Base-by-base conservation (phyloP, 805 yeast genomes). In the Helenozyma baotianmanensis region DNA sequence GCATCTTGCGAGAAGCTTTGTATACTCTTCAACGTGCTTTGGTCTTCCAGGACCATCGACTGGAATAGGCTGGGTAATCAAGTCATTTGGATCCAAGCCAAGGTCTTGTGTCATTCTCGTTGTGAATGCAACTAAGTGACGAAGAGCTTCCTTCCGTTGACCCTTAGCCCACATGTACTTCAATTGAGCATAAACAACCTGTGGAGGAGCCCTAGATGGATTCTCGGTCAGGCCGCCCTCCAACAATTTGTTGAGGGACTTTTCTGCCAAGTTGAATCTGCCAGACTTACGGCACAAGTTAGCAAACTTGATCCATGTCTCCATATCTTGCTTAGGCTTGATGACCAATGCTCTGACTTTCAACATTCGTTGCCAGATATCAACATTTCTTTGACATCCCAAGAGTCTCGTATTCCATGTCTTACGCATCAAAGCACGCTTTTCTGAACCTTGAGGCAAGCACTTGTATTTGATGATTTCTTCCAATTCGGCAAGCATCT, bases 141-240 rank as follows among this genome's bases (percentile, higher is more conserved):
- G 72, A 32, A 92, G 69, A 0, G 97, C 97, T 42, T 88, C 95
- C 31, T 76, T 74, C 47, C 82, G 83, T 41, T 82, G 86, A 2
- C 96, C 96, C 21, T 88, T 80, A 1, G 96, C 90, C 97, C 98
- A 92, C 83, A 90, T 80, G 51, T 87, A 88, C 57, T 92, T 92
- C 62, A 94, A 66, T 54, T 90, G 97, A 0, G 98, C 97, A 60
- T 92, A 94, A 2, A 92, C 96, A 17, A 94, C 96, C 42, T 87
- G 95, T 1, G 97, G 97, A 1, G 96, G 94, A 0, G 96, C 96
- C 36, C 87, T 71, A 0, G 89, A 83, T 6, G 82, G 65, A 45
- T 71, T 47, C 26, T 66, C 72, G 21, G 78, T 76, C 4, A 80
- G 77, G 1, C 82, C 85, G 40, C 78, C 86, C 47, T 86, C 95